Conservation (phyloP, 1,284 basidiomycete genomes). For the Pseudozyma sp. region DNA sequence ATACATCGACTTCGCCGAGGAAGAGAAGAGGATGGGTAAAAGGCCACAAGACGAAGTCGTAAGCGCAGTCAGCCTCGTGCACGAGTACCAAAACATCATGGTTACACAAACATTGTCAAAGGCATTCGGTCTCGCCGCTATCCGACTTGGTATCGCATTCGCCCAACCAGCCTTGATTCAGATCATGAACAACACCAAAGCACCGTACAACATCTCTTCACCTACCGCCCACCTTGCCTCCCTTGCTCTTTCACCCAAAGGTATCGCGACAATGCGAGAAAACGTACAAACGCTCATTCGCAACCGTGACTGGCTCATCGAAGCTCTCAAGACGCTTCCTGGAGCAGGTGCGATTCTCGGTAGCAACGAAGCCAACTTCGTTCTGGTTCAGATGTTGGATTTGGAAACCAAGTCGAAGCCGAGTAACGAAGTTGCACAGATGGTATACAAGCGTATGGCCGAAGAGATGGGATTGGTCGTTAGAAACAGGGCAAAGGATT, state of each 20-base stretch:
- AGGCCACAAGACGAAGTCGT: constrained; percentile 68
- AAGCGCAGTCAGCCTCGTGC: constrained; percentile 78
- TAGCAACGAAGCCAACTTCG: constrained; percentile 89
- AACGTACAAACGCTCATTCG: constrained; percentile 77
- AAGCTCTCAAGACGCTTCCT: constrained; percentile 71
- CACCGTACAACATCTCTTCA: constrained; percentile 95
- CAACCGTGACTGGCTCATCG: constrained; percentile 75
- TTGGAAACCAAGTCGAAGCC: constrained; percentile 70
- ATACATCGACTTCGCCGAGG: constrained; percentile 88
- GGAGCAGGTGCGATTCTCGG: constrained; percentile 80
- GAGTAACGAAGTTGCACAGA: constrained; percentile 78
- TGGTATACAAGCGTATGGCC: constrained; percentile 85
- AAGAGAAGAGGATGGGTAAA: constrained; percentile 59
- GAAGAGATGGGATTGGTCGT: constrained; percentile 88
- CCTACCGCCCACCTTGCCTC: constrained; percentile 87
- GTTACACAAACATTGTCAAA: constrained; percentile 97
- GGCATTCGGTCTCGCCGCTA: constrained; percentile 93
- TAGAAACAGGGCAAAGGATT: constrained; percentile 85
- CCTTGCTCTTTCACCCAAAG: constrained; percentile 78
- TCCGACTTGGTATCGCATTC: constrained; percentile 89
- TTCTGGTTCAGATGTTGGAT: constrained; percentile 82
- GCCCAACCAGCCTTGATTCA: constrained; percentile 90
- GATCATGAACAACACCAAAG: constrained; percentile 94
- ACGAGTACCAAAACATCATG: constrained; percentile 87
- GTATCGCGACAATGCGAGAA: constrained; percentile 76